Conservation (phyloP, 176 grass and related monocot genomes). For the Cenchrus purpureus region DNA sequence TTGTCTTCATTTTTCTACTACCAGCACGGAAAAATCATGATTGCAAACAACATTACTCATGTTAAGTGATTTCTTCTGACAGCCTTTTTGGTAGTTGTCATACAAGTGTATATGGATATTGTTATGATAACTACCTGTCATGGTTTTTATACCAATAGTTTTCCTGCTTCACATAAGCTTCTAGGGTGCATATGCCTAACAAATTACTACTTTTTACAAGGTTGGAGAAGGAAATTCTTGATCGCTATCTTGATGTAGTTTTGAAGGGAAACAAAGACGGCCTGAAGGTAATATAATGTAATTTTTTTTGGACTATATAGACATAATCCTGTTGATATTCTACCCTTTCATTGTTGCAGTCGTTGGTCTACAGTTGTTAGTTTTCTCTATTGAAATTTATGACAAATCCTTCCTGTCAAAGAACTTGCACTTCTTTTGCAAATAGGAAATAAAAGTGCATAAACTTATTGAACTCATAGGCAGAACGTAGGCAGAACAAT, state of each 20-base stretch:
- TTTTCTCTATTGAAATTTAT: not conserved
- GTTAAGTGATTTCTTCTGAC: constrained; percentile 4
- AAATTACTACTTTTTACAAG: constrained; percentile 45
- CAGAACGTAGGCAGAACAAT: constrained; percentile 1
- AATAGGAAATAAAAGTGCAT: constrained; percentile 3
- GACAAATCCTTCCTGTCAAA: not conserved
- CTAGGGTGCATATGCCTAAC: constrained; percentile 31
- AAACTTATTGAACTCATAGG: constrained; percentile 5
- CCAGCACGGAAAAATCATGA: not conserved
- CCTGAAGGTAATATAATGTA: constrained; percentile 61
- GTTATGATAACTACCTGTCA: not conserved
- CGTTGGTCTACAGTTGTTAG: constrained; percentile 4
- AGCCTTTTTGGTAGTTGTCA: constrained; percentile 17
- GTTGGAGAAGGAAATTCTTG: constrained; percentile 95
- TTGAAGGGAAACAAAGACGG: constrained; percentile 97
- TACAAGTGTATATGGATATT: not conserved
- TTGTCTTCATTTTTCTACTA: constrained; percentile 1
- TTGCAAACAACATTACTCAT: not conserved
- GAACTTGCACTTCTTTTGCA: not conserved
- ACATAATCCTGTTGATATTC: not conserved
- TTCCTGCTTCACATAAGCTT: not conserved
- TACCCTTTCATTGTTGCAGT: constrained; percentile 8
- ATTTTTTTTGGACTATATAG: not conserved
- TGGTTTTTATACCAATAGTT: not conserved
- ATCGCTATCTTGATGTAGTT: constrained; percentile 86